A percentile compares a stretch with the other conserved stretches of the same genome.
These are phyloP conservation scores for Vicia faba DNA, from an alignment of 306 rosid species.

Conservation along the genomic window DNA sequence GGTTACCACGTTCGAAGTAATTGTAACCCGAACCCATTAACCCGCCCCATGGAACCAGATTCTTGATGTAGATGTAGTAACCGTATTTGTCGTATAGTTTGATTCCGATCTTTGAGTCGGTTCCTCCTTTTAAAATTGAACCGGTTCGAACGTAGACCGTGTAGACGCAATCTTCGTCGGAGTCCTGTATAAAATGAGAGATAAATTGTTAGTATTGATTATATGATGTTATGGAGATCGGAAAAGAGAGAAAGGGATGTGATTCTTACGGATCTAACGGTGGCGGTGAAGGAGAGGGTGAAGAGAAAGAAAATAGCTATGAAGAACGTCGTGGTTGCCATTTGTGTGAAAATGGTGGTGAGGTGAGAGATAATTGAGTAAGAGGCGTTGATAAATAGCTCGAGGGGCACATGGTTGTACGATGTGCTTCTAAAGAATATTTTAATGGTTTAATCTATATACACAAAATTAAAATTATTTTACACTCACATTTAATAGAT, in stretches of 20 bases:
- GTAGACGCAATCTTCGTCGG: conserved; percentile 61
- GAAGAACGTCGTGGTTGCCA: conserved; percentile 37
- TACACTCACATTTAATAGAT: no score
- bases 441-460: no score
- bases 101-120: conserved; percentile 59
- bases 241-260: conserved; percentile 10
- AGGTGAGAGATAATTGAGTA: background rate
- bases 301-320: conserved; percentile 39
- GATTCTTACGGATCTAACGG: conserved; percentile 47
- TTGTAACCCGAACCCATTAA: conserved; percentile 61
- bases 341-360: conserved; percentile 1
- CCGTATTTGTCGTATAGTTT: conserved; percentile 60
- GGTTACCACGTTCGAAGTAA: conserved; percentile 89
- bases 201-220: background rate
- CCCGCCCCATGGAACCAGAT: conserved; percentile 76
- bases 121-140: conserved; percentile 72
- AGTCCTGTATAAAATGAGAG: conserved; percentile 46
- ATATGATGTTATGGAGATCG: background rate
- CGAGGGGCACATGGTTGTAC: conserved; percentile 17
- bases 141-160: conserved; percentile 69
- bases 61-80: conserved; percentile 52
- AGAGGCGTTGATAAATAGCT: conserved; percentile 13
- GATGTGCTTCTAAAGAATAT: background rate
- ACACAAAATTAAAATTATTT: no score
- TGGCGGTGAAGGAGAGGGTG: conserved; percentile 38